Evolutionary conservation across 1,139 yeast genomes (phyloP), one percentile per base, ranked within the genome.

Genomic region (Suhomyces bokatorum): DNA sequence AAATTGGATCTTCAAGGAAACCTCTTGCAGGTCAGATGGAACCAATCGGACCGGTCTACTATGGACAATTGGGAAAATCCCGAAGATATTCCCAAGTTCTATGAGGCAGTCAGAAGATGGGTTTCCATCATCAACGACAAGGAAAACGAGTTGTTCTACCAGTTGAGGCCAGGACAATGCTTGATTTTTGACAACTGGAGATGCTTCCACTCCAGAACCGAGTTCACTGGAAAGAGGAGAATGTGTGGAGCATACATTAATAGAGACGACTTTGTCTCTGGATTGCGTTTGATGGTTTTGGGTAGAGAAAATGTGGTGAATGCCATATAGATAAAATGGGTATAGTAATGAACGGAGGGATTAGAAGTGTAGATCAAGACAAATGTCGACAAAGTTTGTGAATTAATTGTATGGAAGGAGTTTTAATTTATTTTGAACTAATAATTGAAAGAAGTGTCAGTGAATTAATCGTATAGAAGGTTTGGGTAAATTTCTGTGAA

Each of bases 181-280:
- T 65, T 85, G 53, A 79, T 85, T 40, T 85, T 85, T 58, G 90
- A 85, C 58, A 85, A 85, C 61, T 85, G 91, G 91, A 65, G 93
- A 53, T 83, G 84, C 37, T 71, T 85, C 63, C 93, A 85, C 59
- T 83, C 87, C 24, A 74, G 91, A 58, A 80, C 84, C 41, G 85
- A 77, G 46, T 84, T 85, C 52, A 79, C 85, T 2, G 91, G 91
- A 1, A 74, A 78, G 56, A 73, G 91, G 61, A 70, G 90, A 56
- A 75, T 85, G 78, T 85, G 91, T 58, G 93, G 93, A 9, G 90
- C 89, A 2, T 85, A 85, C 59, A 71, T 81, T 51, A 83, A 82
- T 59, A 70, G 87, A 44, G 91, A 85, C 57, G 91, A 85, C 57
- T 85, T 81, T 59, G 66, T 81, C 29, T 79, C 86, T 13, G 68